These are phyloP conservation scores for Cystobasidium slooffiae DNA, from an alignment of 1,284 basidiomycete species.

Conservation along the genomic window DNA sequence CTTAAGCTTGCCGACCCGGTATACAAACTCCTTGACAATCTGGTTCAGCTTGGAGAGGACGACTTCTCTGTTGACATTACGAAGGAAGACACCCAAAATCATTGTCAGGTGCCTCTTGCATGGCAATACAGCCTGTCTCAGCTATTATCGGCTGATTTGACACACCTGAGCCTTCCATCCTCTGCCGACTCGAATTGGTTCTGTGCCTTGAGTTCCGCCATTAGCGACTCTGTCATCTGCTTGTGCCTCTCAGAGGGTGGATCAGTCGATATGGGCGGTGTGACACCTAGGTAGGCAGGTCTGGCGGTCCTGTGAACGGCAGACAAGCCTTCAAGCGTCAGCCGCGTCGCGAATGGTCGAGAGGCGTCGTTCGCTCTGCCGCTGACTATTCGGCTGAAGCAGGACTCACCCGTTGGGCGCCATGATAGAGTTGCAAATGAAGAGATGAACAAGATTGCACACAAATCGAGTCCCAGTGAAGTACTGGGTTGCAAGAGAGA, in stretches of 20 bases:
- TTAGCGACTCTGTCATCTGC: conserved; percentile 74
- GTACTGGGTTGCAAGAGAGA: neutral
- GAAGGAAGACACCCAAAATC: conserved; percentile 3
- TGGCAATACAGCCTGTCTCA: no score
- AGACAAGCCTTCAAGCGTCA: neutral
- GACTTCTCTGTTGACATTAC: conserved; percentile 70
- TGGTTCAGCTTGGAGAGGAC: conserved; percentile 87
- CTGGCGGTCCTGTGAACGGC: conserved; percentile 22
- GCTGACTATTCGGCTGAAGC: neutral
- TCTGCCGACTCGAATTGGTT: conserved; percentile 89
- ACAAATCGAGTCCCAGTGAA: neutral
- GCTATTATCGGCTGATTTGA: no score
- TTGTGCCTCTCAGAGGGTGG: conserved; percentile 60
- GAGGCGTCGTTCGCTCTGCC: neutral
- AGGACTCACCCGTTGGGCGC: conserved; percentile 14
- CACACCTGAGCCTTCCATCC: conserved; percentile 82
- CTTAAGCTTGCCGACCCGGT: conserved; percentile 71
- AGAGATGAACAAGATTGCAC: neutral
- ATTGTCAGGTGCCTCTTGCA: no score
- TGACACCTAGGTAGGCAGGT: conserved; percentile 61
- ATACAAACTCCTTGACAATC: conserved; percentile 92
- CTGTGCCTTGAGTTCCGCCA: conserved; percentile 84
- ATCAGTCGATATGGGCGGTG: conserved; percentile 85
- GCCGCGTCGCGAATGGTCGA: neutral
- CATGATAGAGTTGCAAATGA: neutral